These are phyloP conservation scores for Chloranthus sessilifolius DNA, from an alignment of 164 flowering plant species.

Conservation along the genomic window DNA sequence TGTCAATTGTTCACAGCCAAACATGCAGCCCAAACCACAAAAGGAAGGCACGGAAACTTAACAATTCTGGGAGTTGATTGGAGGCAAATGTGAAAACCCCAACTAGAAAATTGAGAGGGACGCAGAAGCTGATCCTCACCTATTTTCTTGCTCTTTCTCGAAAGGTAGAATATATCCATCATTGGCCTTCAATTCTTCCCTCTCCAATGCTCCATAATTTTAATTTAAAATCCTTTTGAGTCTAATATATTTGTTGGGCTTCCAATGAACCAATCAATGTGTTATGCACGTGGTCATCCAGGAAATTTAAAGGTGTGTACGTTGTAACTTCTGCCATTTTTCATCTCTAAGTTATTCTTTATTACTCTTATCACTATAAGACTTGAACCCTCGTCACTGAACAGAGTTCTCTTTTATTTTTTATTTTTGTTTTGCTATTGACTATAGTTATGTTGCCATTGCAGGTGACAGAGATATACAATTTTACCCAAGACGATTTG, in stretches of 20 bases:
- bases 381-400: too few relatives aligned
- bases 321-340: too few relatives aligned
- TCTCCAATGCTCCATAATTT: not conserved
- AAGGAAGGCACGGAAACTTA: conserved; percentile 86
- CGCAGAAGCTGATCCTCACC: conserved; percentile 79
- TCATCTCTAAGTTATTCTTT: conserved; percentile 3
- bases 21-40: conserved; percentile 61
- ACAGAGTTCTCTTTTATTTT: not conserved
- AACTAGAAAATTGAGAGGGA: conserved; percentile 65
- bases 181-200: not conserved
- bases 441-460: conserved; percentile 17
- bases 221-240: too few relatives aligned
- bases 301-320: conserved; percentile 73
- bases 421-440: too few relatives aligned
- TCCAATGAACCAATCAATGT: conserved; percentile 10
- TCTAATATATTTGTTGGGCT: conserved; percentile 15
- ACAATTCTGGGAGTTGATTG: conserved; percentile 80
- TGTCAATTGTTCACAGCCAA: conserved; percentile 73
- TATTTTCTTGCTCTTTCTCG: conserved; percentile 65
- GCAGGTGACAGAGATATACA: conserved; percentile 78
- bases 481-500: conserved; percentile 84
- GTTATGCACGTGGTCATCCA: conserved; percentile 27
- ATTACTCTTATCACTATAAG: not conserved
- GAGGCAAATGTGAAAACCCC: conserved; percentile 76
- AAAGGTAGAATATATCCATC: conserved; percentile 41